Base-by-base conservation (phyloP, 2,329 filamentous ascomycete species). In the Talaromyces sp. region DNA sequence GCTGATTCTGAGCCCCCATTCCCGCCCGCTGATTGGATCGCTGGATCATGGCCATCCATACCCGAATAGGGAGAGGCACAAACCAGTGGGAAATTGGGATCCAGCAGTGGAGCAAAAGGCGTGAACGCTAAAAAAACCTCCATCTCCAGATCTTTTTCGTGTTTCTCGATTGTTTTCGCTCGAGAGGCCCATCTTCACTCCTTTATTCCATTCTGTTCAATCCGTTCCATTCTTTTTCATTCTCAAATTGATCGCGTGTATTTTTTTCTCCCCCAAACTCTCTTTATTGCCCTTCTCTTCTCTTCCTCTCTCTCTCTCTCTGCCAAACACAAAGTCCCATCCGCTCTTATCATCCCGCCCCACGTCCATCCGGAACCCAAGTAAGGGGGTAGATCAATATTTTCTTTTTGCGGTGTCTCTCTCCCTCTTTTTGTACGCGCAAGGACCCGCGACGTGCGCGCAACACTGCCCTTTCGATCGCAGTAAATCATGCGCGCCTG, bases 401-500 rank as follows among this genome's bases (percentile, higher is more conserved):
- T 44, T 24, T 4, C n/a, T 42, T 42, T 11, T 42, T 35, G 6
- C 14, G 11, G 5, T 4, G 6, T 35, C 14, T 35, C n/a, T 6
- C 14, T 35, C n/a, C 36, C n/a, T 35, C 11, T 27, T 41, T 53
- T 55, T 47, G 47, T 9, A 27, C 24, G 11, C 4, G 11, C 55
- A 57, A 51, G 51, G 53, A 10, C 35, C 41, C 29, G 33, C 27
- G 36, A 9, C 13, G 22, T 13, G 32, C 45, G 40, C 37, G 29
- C 27, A 44, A 30, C 39, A 51, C 49, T 46, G 44, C 47, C 49
- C 44, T 47, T 45, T 53, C 51, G 50, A 37, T 43, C 54, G 52
- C 58, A 49, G 52, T 54, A 57, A 63, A 70, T 64, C 65, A 70
- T 70, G 68, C 64, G 62, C 57, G 56, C 49, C 52, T 51, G 55